Conservation (phyloP, 352 stramenopile genomes). For the Phytophthora sojae region DNA sequence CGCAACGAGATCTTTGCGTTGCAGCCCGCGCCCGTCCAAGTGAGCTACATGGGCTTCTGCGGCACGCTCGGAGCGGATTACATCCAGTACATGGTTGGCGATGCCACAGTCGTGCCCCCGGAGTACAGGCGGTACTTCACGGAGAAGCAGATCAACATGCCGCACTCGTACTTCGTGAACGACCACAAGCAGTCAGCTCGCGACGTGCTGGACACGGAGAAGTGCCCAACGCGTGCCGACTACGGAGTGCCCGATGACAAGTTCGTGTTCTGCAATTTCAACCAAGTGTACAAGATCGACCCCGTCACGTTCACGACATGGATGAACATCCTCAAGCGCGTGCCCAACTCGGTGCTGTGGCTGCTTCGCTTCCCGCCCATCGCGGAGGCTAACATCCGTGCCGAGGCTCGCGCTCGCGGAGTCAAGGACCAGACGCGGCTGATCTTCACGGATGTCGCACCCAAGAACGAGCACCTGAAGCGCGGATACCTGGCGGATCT, state of each 20-base stretch:
- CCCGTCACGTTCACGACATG: constrained; percentile 91
- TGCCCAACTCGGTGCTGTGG: constrained; percentile 93
- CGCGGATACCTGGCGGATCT: constrained; percentile 91
- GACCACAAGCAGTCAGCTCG: constrained; percentile 90
- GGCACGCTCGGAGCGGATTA: constrained; percentile 92
- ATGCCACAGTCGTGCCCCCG: constrained; percentile 78
- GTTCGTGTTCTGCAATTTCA: constrained; percentile 97
- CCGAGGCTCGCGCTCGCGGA: constrained; percentile 78
- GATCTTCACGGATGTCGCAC: constrained; percentile 87
- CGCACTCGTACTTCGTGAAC: constrained; percentile 94
- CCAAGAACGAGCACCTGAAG: constrained; percentile 92
- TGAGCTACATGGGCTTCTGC: constrained; percentile 92
- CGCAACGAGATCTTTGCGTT: constrained; percentile 95
- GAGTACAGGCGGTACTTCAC: constrained; percentile 79
- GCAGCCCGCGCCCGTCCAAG: constrained; percentile 88
- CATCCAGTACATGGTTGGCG: constrained; percentile 94
- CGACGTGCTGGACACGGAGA: constrained; percentile 82
- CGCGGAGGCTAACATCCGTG: constrained; percentile 86
- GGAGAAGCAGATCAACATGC: constrained; percentile 93
- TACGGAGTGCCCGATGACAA: constrained; percentile 93
- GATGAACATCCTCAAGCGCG: constrained; percentile 94
- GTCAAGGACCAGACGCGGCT: constrained; percentile 68
- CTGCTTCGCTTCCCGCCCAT: constrained; percentile 89
- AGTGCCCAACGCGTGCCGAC: constrained; percentile 77
- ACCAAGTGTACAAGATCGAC: constrained; percentile 96